Evolutionary conservation across 768 basidiomycete genomes (phyloP), one percentile per base, ranked within the genome.

Genomic region (Termitomyces titanicus): DNA sequence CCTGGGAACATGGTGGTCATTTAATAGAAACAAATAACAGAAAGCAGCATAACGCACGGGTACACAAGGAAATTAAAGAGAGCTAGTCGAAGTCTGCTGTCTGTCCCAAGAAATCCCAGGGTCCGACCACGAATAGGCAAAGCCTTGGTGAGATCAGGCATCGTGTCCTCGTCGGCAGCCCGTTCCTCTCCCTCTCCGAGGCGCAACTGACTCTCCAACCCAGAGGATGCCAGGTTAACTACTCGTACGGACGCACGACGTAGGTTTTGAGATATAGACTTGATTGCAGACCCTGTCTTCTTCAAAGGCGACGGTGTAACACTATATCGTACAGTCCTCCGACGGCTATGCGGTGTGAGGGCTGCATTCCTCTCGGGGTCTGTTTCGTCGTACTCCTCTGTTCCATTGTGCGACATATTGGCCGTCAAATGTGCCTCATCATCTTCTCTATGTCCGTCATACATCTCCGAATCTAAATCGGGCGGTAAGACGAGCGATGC

Each of bases 81-180:
- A 2, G 75, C 69, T 40, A 80, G 69, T 20, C 96, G 79, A 2
- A 94, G 49, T 59, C 63, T 71, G 71, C 80, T 95, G 1, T 80
- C 75, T 2, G 89, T 82, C 7, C 88, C 86, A 56, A 98, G 78
- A 47, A 86, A 75, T 3, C 91, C 85, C 55, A 98, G 73, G 2
- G 93, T 90, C 34, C 83, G 77, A 10, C 95, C 94, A 56, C 90
- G 81, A 51, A 95, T 75, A 5, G 82, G 81, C 12, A 79, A 59
- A 3, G 67, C 64, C 60, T 72, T 74, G 33, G 73, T 71, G 39
- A 79, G 63, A 56, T 84, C 81, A 10, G 75, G 72, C 15, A 72
- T 38, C 7, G 68, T 71, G 18, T 71, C 71, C 11, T 66, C 72
- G 5, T 74, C 70, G 7, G 68, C 51, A 8, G 60, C 61, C 17